phyloP scores from a whole-genome alignment of 139 green algal species.

The Mychonastes homosphaera region DNA sequence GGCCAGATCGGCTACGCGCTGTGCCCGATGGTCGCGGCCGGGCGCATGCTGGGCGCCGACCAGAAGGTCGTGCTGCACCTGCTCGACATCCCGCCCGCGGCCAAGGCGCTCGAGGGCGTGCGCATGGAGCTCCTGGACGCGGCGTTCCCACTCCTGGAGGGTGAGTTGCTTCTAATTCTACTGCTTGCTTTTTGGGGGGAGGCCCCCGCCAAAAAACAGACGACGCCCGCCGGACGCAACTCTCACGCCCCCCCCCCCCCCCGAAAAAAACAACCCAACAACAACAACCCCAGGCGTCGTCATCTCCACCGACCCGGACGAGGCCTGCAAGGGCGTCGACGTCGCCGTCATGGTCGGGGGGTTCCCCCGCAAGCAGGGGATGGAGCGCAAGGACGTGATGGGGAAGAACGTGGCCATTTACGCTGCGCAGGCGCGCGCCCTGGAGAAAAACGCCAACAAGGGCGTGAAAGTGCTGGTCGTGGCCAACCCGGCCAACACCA shows the following conservation, averaged over 20 bases:
- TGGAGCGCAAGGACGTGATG: slow-evolving; percentile 94
- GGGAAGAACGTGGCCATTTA: slow-evolving; percentile 83
- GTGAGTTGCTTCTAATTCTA: slow-evolving; percentile 18
- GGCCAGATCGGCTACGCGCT: slow-evolving; percentile 89
- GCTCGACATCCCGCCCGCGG: slow-evolving; percentile 81
- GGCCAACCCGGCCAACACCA: slow-evolving; percentile 35
- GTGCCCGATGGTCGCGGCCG: slow-evolving; percentile 64
- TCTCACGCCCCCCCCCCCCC: neutral
- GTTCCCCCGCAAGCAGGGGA: slow-evolving; percentile 64
- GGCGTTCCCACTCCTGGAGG: slow-evolving; percentile 77
- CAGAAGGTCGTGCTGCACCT: slow-evolving; percentile 88
- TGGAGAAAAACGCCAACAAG: slow-evolving; percentile 56
- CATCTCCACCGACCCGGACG: slow-evolving; percentile 59
- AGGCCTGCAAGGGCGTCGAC: slow-evolving; percentile 77
- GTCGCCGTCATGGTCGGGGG: slow-evolving; percentile 86
- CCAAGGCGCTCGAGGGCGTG: slow-evolving; percentile 71
- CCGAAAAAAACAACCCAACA: neutral
- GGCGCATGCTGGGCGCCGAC: slow-evolving; percentile 71
- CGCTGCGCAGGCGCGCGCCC: slow-evolving; percentile 55
- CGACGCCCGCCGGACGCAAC: neutral
- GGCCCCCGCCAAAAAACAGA: too few species aligned
- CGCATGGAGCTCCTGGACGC: slow-evolving; percentile 90
- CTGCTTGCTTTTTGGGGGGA: neutral
- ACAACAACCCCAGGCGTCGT: slow-evolving; percentile 48
- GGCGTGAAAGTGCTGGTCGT: slow-evolving; percentile 80